Base-by-base conservation (phyloP, 2,329 filamentous ascomycete genomes). In the Trichoderma sp. region DNA sequence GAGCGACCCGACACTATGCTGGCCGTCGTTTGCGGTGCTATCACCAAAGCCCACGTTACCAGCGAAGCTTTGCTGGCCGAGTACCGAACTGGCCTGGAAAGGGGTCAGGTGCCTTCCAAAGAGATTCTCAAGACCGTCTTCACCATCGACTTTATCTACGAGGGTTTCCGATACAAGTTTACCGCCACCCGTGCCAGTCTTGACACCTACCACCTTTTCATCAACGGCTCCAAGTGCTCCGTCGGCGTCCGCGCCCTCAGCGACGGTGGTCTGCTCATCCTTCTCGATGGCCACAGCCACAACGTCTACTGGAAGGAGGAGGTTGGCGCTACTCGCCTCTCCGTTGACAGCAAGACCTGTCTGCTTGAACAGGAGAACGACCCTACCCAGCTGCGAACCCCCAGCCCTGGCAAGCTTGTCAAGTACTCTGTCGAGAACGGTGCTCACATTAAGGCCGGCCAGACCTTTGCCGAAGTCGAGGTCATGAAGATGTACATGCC, bases 401-500 rank as follows among this genome's bases (percentile, higher is more conserved):
- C 95, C 50, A 96, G 92, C 70, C 95, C 95, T 56, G 95, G 95
- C 79, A 99, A 99, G 84, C 90, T 99, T 39, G 94, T 99, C 83
- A 97, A 97, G 83, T 99, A 95, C 81, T 92, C 93, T 1, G 92
- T 99, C 2, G 95, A 97, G 80, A 98, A 97, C 76, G 95, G 95
- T 70, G 87, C 93, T 73, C 95, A 99, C 78, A 89, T 99, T 80
- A 90, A 89, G 80, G 93, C 96, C 74, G 94, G 94, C 67, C 92
- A 98, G 80, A 85, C 94, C 37, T 99, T 93, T 76, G 95, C 95
- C 67, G 95, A 99, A 80, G 94, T 99, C 48, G 95, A 99, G 82
- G 95, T 99, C 81, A 99, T 99, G 95, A 99, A 99, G 87, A 99
- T 99, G 95, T 98, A 98, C 87, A 99, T 99, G 95, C 95, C 95